A percentile compares a stretch with the other conserved stretches of the same genome.
Conservation (phyloP, 1,284 basidiomycete species). For the Ganoderma sp. region DNA sequence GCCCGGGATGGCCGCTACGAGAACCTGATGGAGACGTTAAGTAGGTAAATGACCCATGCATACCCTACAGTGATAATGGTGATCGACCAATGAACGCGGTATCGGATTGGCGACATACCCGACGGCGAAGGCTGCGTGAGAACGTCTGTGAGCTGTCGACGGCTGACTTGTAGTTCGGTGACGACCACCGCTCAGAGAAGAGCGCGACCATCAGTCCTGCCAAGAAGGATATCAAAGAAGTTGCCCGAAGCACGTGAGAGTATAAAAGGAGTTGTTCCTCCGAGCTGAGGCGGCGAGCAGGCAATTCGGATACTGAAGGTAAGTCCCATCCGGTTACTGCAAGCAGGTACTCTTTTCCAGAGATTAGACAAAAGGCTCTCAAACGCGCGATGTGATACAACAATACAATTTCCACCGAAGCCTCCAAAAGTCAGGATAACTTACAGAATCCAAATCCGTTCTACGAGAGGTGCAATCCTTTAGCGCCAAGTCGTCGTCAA, state of each 20-base stretch:
- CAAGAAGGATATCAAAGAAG: neutral
- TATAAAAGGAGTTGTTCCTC: neutral
- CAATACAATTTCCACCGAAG: neutral
- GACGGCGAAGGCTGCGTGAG: neutral
- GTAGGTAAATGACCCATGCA: neutral
- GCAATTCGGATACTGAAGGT: neutral
- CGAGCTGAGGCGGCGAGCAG: neutral
- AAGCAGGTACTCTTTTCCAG: neutral
- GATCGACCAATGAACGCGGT: neutral
- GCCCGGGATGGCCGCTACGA: neutral
- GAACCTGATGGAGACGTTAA: neutral
- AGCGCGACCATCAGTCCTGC: constrained; percentile 5
- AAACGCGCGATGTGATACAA: neutral
- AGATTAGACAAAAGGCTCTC: neutral
- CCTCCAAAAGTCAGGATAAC: neutral
- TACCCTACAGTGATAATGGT: neutral
- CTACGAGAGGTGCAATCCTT: neutral
- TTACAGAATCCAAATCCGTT: neutral
- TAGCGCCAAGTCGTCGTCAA: constrained; percentile 31
- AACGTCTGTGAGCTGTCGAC: neutral
- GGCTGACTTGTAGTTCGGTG: neutral
- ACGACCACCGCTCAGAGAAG: neutral
- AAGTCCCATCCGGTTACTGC: neutral
- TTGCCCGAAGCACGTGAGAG: neutral
- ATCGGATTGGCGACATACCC: neutral